phyloP scores from a whole-genome alignment of 2,329 filamentous ascomycete genomes.

The Colletotrichum orbiculare region DNA sequence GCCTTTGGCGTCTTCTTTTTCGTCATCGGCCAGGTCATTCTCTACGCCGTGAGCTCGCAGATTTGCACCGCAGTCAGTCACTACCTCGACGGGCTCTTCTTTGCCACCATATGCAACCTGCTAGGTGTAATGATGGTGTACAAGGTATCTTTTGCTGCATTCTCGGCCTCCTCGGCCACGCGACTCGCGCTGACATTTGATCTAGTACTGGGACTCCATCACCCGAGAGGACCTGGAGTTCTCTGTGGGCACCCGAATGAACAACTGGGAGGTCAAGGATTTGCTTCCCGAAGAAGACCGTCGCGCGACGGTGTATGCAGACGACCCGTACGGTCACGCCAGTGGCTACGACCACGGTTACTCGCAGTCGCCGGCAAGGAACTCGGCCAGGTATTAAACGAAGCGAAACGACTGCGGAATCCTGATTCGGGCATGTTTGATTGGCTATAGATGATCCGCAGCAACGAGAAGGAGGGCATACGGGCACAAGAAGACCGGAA shows the following conservation, averaged over 20 bases:
- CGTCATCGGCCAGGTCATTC: constrained; percentile 87
- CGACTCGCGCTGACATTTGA: constrained; percentile 20
- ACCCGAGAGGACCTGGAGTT: constrained; percentile 98
- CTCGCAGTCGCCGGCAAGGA: constrained; percentile 55
- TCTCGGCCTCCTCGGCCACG: not conserved
- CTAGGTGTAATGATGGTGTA: constrained; percentile 99
- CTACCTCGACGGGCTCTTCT: constrained; percentile 94
- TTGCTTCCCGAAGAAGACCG: constrained; percentile 84
- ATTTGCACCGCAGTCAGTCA: constrained; percentile 89
- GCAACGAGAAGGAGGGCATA: not conserved
- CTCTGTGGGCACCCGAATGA: constrained; percentile 92
- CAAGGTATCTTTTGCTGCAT: constrained; percentile 70
- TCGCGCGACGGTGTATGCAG: constrained; percentile 76
- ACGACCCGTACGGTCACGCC: constrained; percentile 71
- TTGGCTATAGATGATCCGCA: not conserved
- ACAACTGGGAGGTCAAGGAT: constrained; percentile 99
- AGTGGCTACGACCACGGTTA: constrained; percentile 64
- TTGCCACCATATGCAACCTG: constrained; percentile 93
- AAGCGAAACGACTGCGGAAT: not conserved
- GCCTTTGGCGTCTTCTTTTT: constrained; percentile 92
- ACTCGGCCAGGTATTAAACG: constrained; percentile 59
- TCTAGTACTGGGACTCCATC: constrained; percentile 97
- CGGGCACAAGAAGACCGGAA: constrained; percentile 2
- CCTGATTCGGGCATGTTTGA: not conserved
- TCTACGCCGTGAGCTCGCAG: constrained; percentile 88